Base-by-base conservation (phyloP, 148 eudicot species). In the Salicornia ramosissima region DNA sequence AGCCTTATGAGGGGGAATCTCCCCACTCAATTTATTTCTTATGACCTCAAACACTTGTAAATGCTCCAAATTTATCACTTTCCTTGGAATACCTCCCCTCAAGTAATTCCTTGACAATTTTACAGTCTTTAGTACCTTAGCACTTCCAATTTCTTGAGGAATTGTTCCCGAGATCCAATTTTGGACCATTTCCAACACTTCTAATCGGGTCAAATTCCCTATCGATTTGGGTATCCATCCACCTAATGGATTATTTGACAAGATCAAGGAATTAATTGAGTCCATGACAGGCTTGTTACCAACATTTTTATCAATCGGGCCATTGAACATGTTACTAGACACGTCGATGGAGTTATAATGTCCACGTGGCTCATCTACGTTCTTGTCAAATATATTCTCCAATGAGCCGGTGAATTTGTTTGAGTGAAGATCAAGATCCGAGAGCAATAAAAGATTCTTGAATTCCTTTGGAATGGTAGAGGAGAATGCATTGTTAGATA, bases 1-100 rank as follows among this genome's bases (percentile, higher is more conserved):
- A 2, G 77, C 73, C 45, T 74, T 83, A 63, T 89, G 96, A 0
- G 69, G 5, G 12, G 96, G 97, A 45, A 92, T 92, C 40, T 31
- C 74, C 29, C 96, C 92, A 14, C 77, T 92, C 18, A 91, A 59
- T 31, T 58, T 39, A 72, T 91, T 91, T 6, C 40, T 57, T 6
- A 92, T 84, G 62, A 91, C 92, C 66, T 91, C 80, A 54, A 91
- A 86, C n/a, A 63, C 77, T 36, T n/a, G 6, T 52, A 89, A 67
- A 10, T 62, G 47, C 22, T 62, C 51, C 67, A 87, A 64, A 67
- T 81, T 81, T 77, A 91, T 22, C 4, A 91, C 74, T 11, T 79
- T 62, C 43, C 8, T 34, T 1, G 97, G 96, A 42, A 91, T 88
- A 4, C 54, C 42, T 14, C 97, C 95, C 7, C 31, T 79, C 68